These are phyloP conservation scores for Chaetomiaceae sp. DNA, from an alignment of 2,329 filamentous ascomycete genomes.

Conservation along the genomic window DNA sequence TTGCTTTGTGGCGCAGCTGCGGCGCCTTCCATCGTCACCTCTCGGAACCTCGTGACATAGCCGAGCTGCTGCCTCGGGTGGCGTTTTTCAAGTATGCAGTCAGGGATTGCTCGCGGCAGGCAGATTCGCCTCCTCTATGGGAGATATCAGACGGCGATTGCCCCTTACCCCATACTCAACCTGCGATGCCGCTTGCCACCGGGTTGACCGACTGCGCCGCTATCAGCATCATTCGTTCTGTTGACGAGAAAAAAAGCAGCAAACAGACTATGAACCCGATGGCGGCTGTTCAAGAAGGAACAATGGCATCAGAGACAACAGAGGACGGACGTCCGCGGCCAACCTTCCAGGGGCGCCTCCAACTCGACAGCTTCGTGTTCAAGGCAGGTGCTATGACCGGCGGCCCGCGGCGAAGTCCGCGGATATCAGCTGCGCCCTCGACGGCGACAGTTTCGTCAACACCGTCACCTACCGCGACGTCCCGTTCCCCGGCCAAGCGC, in stretches of 20 bases:
- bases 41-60: no score
- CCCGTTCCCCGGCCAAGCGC: slow-evolving; percentile 18
- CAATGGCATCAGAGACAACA: slow-evolving; percentile 8
- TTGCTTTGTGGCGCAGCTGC: no score
- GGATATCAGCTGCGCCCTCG: slow-evolving; percentile 20
- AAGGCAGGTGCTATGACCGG: slow-evolving; percentile 12
- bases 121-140: neutral
- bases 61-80: slow-evolving; percentile 10
- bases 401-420: slow-evolving; percentile 29
- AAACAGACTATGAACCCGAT: no score
- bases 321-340: slow-evolving; percentile 20
- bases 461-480: slow-evolving; percentile 8
- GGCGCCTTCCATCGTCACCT: no score
- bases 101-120: neutral
- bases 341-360: slow-evolving; percentile 39
- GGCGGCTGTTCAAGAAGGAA: no score
- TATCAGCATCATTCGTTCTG: no score
- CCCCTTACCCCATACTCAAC: neutral
- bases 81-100: slow-evolving; percentile 1
- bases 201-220: no score
- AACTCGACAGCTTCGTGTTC: slow-evolving; percentile 41
- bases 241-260: no score
- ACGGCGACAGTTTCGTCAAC: slow-evolving; percentile 12
- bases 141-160: slow-evolving; percentile 1
- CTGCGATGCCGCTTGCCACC: neutral